Percentiles rank a stretch among this genome's conserved stretches.
phyloP scores from a whole-genome alignment of 2,329 filamentous ascomycete species.

The Drechslerella coelobrocha region DNA sequence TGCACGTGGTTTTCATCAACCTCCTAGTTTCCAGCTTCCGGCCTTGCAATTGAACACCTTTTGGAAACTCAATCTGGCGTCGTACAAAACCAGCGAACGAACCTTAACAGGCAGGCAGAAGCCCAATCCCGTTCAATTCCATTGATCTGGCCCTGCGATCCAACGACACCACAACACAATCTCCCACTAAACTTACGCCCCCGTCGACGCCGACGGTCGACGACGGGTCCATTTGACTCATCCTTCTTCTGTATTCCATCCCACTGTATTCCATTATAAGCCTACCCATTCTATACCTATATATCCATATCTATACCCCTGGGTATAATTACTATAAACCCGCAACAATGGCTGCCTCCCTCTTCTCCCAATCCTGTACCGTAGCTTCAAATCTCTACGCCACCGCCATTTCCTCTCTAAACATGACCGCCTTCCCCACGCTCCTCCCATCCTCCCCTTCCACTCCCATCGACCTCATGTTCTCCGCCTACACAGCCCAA shows the following conservation, averaged over 20 bases:
- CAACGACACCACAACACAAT: conserved; percentile 25
- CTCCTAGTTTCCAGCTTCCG: not conserved
- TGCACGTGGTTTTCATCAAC: no score
- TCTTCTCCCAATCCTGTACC: conserved; percentile 37
- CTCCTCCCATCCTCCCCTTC: conserved; percentile 32
- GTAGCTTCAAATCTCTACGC: conserved; percentile 38
- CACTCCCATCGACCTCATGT: conserved; percentile 16
- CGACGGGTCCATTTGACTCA: conserved; percentile 4
- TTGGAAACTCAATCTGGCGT: not conserved
- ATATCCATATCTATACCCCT: not conserved
- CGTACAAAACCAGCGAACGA: not conserved
- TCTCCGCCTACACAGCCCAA: conserved; percentile 30
- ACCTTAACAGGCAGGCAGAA: not conserved
- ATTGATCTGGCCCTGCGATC: conserved; percentile 10
- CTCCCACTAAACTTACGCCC: conserved; percentile 7
- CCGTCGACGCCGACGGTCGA: conserved; percentile 13
- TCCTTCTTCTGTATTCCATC: not conserved
- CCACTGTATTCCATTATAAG: not conserved
- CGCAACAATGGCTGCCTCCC: conserved; percentile 24
- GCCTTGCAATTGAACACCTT: not conserved
- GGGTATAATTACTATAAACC: not conserved
- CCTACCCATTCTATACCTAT: not conserved
- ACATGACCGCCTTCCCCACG: conserved; percentile 32
- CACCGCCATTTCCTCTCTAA: conserved; percentile 38
- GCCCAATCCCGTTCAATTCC: not conserved